Conservation (phyloP, 139 green algal species). For the Chlorella sp. region DNA sequence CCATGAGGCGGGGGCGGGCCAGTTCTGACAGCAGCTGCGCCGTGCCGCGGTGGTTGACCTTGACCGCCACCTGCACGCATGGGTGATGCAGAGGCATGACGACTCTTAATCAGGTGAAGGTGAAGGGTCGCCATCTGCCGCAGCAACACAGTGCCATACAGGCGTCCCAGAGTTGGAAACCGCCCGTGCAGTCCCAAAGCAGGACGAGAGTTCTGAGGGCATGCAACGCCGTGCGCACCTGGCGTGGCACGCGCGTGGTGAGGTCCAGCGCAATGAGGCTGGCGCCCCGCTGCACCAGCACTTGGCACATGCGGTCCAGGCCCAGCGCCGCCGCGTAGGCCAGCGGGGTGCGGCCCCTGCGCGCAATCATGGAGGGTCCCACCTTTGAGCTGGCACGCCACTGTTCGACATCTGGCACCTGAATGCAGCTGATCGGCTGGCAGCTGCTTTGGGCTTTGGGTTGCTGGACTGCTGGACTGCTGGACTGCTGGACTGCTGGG, state of each 20-base stretch:
- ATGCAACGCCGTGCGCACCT: constrained; percentile 2
- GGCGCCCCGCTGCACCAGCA: constrained; percentile 18
- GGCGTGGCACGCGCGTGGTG: constrained; percentile 18
- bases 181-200: no score
- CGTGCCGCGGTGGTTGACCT: background rate
- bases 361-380: no score
- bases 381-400: no score
- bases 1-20: background rate
- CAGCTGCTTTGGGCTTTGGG: background rate
- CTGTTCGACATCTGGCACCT: no score
- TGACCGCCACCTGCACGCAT: no score
- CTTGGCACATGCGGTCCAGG: constrained; percentile 11
- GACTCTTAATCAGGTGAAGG: no score
- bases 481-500: background rate
- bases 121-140: no score
- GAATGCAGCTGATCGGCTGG: background rate
- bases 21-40: constrained; percentile 3
- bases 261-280: constrained; percentile 9
- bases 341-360: constrained; percentile 25
- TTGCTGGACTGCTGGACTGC: background rate
- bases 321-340: constrained; percentile 12
- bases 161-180: no score
- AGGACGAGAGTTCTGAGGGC: no score
- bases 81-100: no score
- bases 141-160: no score